Conservation (phyloP, 202 grass and related monocot species). For the Zoysia matrella region DNA sequence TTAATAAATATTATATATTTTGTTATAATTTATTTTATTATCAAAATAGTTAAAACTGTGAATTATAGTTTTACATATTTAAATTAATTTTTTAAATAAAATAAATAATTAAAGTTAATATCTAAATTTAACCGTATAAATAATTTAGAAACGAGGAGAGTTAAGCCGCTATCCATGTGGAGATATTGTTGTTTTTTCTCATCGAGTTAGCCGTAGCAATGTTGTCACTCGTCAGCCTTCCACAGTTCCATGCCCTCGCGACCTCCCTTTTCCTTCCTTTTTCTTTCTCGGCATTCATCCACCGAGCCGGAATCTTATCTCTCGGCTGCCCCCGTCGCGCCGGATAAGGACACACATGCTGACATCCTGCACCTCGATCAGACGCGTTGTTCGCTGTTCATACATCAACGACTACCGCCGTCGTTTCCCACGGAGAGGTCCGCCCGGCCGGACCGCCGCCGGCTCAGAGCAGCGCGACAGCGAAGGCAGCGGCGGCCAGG, state of each 20-base stretch:
- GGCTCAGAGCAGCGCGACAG: constrained; percentile 38
- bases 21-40: too few species aligned
- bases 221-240: not conserved
- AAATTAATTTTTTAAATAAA: too few species aligned
- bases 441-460: not conserved
- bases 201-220: constrained; percentile 5
- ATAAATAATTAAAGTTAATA: too few species aligned
- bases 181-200: constrained; percentile 45
- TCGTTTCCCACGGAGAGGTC: not conserved
- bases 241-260: not conserved
- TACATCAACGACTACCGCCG: not conserved
- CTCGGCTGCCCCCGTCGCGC: constrained; percentile 13
- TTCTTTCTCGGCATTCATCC: too few species aligned
- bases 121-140: too few species aligned
- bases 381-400: not conserved
- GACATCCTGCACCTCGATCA: too few species aligned
- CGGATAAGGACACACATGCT: constrained; percentile 18
- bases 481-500: not conserved
- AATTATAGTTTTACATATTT: too few species aligned
- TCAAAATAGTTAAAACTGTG: too few species aligned
- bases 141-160: too few species aligned
- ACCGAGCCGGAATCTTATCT: constrained; percentile 26
- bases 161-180: not conserved
- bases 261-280: not conserved
- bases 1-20: too few species aligned